Evolutionary conservation across 2,329 filamentous ascomycete species (phyloP).

Genomic region (Fusarium succisae): DNA sequence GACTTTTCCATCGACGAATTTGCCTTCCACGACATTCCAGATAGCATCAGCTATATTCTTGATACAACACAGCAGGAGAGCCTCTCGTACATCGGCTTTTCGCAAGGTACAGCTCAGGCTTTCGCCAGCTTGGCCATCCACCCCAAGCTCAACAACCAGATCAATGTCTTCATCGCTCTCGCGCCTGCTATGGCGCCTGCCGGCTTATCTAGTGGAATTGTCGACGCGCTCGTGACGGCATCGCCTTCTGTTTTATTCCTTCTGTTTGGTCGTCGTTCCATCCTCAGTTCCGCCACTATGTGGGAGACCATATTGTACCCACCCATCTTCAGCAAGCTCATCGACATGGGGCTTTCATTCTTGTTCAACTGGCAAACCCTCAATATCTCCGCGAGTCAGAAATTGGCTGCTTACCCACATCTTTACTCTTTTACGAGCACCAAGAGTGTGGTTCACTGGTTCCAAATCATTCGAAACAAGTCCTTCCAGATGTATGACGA

Average conservation of each 20-base stretch:
- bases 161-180: constrained; percentile 95
- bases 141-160: constrained; percentile 88
- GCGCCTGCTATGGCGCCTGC: constrained; percentile 97
- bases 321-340: constrained; percentile 87
- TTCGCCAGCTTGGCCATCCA: constrained; percentile 95
- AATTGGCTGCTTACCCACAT: constrained; percentile 94
- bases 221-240: constrained; percentile 91
- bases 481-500: constrained; percentile 99
- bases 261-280: constrained; percentile 89
- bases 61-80: constrained; percentile 83
- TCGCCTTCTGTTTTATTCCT: constrained; percentile 93
- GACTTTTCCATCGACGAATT: constrained; percentile 99
- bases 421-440: constrained; percentile 96
- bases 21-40: constrained; percentile 95
- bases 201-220: constrained; percentile 87
- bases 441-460: constrained; percentile 98
- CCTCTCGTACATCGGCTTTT: constrained; percentile 96
- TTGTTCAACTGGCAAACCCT: constrained; percentile 89
- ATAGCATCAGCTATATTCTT: constrained; percentile 92
- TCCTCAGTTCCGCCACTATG: constrained; percentile 92
- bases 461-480: constrained; percentile 96
- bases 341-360: constrained; percentile 82
- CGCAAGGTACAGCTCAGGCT: constrained; percentile 94
- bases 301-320: constrained; percentile 97
- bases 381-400: constrained; percentile 88